Base-by-base conservation (phyloP, 192 early-diverging fungal genomes). In the Entomortierella chlamydospora region DNA sequence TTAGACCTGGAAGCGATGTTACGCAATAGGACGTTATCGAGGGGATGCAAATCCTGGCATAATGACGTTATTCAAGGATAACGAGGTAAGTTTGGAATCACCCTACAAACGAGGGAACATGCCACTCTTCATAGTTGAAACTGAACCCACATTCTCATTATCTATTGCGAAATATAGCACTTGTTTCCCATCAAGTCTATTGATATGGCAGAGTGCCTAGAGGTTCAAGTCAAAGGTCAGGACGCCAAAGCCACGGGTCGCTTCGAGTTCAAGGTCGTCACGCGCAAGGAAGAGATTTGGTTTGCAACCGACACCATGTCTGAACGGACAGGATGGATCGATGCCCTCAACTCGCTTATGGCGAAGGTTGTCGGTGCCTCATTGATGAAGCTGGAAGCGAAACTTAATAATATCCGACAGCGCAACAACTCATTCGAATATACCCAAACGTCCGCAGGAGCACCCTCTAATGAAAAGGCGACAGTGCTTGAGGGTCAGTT, bases 1-100 rank as follows among this genome's bases (percentile, higher is more conserved):
- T 30, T 74, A 83, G 82, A 83, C 83, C 61, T 87, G 86, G 86
- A 85, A 83, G 53, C 69, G 69, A 20, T 83, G 81, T 34, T 87
- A 85, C 60, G 86, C 82, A 2, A 81, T 87, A 22, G 86, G 84
- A 30, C 74, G 83, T 25, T 74, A 85, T 57, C 83, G 86, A 9
- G 83, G 79, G 31, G 72, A 82, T 31, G 61, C 85, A 31, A 82
- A 85, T 41, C 84, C 86, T 9, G 84, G 86, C 0, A 61, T 82
- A 25, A 37, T 87, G 31, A 84, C 82, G 22, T 59, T 87, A 7
- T 87, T 84, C 68, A 85, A 85, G 30, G 86, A 87, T 68, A 83
- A 85, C 23, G 85, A 87, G 77, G 86, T 87, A 82, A 28, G 52
- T 47, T 12, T 47, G 45, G 15, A 47, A 20, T 47, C 20, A 5